These are phyloP conservation scores for Cercospora sp. DNA, from an alignment of 2,329 filamentous ascomycete genomes.

Conservation along the genomic window DNA sequence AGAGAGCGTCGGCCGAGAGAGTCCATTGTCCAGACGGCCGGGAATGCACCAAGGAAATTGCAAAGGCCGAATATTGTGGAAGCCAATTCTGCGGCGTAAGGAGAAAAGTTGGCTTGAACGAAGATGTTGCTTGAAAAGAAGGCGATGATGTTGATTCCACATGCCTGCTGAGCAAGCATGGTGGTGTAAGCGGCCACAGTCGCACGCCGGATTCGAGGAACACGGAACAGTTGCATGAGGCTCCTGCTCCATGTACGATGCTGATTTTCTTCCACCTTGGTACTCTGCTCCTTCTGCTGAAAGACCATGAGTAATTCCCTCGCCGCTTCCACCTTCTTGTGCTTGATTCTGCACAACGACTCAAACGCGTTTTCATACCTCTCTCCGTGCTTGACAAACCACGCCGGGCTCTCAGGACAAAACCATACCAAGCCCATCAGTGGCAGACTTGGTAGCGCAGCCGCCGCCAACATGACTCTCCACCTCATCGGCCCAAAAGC, in stretches of 20 bases:
- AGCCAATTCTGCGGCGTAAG: not conserved
- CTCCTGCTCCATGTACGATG: not conserved
- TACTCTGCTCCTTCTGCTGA: not conserved
- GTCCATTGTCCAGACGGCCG: not conserved
- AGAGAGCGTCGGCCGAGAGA: constrained; percentile 15
- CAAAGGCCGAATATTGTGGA: not conserved
- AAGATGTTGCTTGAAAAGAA: constrained; percentile 43
- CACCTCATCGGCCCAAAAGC: not conserved
- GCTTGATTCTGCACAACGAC: not conserved
- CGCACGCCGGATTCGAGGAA: constrained; percentile 51
- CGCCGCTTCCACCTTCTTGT: not conserved
- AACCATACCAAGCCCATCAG: not conserved
- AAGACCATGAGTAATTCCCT: not conserved
- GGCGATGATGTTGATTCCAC: constrained; percentile 36
- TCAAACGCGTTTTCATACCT: not conserved
- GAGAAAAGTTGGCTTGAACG: constrained; percentile 25
- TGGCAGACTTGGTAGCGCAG: not conserved
- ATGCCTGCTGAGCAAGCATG: constrained; percentile 40
- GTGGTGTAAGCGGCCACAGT: constrained; percentile 35
- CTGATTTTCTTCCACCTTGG: not conserved
- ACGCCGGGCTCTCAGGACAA: not conserved
- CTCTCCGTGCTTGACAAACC: not conserved
- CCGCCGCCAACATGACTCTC: not conserved
- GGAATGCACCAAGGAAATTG: not conserved
- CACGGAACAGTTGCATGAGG: constrained; percentile 25